A percentile compares a stretch with the other conserved stretches of the same genome.
Evolutionary conservation across 768 basidiomycete species (phyloP).

Genomic region (Lactifluus hygrophoroides): DNA sequence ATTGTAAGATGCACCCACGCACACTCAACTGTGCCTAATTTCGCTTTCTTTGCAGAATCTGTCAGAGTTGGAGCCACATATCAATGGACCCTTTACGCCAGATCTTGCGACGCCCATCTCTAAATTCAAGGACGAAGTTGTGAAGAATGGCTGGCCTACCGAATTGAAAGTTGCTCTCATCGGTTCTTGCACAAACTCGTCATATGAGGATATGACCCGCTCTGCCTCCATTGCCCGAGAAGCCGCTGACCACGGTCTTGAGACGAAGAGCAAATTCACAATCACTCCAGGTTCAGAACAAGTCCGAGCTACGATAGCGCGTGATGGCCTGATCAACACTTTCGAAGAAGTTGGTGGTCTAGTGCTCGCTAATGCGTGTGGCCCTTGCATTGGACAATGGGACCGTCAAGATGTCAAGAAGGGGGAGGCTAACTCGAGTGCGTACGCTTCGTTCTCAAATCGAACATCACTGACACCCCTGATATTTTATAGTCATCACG

Average conservation of each 20-base stretch:
- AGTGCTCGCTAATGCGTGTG: slow-evolving; percentile 97
- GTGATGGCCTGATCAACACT: slow-evolving; percentile 85
- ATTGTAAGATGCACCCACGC: slow-evolving; percentile 47
- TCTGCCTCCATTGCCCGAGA: slow-evolving; percentile 90
- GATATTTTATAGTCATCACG: slow-evolving; percentile 64
- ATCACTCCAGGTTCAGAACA: slow-evolving; percentile 98
- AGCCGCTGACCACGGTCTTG: slow-evolving; percentile 79
- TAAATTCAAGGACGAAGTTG: slow-evolving; percentile 84
- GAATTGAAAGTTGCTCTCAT: slow-evolving; percentile 97
- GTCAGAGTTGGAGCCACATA: slow-evolving; percentile 95
- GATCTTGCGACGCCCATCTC: slow-evolving; percentile 98
- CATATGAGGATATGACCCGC: slow-evolving; percentile 99
- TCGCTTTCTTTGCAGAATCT: slow-evolving; percentile 54
- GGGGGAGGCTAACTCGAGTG: slow-evolving; percentile 94
- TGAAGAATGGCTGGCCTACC: slow-evolving; percentile 93
- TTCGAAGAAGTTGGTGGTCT: slow-evolving; percentile 87
- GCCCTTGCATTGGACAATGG: slow-evolving; percentile 99
- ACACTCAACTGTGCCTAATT: not conserved
- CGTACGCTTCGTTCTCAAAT: slow-evolving; percentile 25
- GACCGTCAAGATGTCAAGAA: slow-evolving; percentile 94
- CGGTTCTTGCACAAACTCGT: slow-evolving; percentile 99
- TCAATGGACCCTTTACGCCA: slow-evolving; percentile 99
- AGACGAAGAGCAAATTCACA: slow-evolving; percentile 90
- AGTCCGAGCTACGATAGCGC: slow-evolving; percentile 93
- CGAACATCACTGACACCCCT: not conserved